Conservation (phyloP, 192 early-diverging fungal species). For the Rhizophagus prolifer region DNA sequence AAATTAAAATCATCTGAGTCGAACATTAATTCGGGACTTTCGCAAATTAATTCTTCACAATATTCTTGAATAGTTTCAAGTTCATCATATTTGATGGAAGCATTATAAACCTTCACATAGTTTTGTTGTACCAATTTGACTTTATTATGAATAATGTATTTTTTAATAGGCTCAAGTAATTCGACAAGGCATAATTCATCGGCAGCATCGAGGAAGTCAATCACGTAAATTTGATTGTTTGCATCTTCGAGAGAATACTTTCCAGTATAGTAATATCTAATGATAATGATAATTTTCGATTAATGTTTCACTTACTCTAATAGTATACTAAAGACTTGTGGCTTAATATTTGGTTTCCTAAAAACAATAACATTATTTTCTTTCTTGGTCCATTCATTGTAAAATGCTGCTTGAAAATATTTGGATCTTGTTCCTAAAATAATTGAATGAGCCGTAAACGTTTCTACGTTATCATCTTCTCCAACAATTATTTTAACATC, state of each 20-base stretch:
- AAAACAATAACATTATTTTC: neutral
- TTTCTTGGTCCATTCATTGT: slow-evolving; percentile 14
- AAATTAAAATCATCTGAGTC: slow-evolving; percentile 4
- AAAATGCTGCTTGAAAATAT: slow-evolving; percentile 15
- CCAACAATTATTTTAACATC: slow-evolving; percentile 3
- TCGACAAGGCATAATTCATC: slow-evolving; percentile 1
- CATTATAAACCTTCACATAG: neutral
- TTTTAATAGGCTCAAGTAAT: neutral
- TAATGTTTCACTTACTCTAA: neutral
- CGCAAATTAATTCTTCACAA: neutral
- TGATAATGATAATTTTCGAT: neutral
- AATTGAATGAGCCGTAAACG: neutral
- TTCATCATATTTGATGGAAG: neutral
- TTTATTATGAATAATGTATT: neutral
- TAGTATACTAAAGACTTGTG: neutral
- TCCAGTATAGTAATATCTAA: neutral
- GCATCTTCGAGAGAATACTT: neutral
- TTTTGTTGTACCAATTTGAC: neutral
- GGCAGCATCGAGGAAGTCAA: neutral
- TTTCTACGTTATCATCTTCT: neutral
- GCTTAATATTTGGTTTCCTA: slow-evolving; percentile 16
- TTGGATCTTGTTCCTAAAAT: slow-evolving; percentile 2
- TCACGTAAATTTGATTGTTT: neutral
- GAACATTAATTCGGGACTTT: neutral
- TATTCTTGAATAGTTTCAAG: neutral